Base-by-base conservation (phyloP, 2,329 filamentous ascomycete species). In the Sarocladiaceae sp. region DNA sequence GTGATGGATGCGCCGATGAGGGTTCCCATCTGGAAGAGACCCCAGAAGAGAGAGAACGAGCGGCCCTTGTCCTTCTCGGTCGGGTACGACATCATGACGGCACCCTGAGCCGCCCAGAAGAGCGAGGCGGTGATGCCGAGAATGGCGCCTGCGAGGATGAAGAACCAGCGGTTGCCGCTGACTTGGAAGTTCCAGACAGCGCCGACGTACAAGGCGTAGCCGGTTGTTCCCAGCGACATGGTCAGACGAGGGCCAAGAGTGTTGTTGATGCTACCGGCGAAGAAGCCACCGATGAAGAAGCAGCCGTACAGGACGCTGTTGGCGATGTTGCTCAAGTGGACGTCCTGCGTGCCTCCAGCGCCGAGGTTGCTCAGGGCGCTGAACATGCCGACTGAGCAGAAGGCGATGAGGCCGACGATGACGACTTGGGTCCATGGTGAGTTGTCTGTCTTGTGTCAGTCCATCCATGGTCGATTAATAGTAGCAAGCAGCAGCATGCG, bases 1-100 rank as follows among this genome's bases (percentile, higher is more conserved):
- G 70, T 70, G 49, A 74, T 70, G 45, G 71, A 70, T 54, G 73
- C 69, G 51, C 88, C 88, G 61, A 93, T 85, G 48, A 93, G 86
- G 54, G 81, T 86, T 53, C 88, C 88, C 43, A 89, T 60, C 63
- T 93, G 93, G 73, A 93, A 94, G 58, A 94, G 89, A 60, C 86
- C 80, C 88, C 88, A 94, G 67, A 93, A 93, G 67, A 80, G 80
- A 48, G 83, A 83, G 62, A 93, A 91, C 64, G 85, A 91, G 48
- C 80, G 79, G 40, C 88, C 88, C 70, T 93, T 93, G 50, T 79
- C 76, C 21, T 75, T 64, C 63, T 93, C 87, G 16, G 74, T 69
- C 1, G 87, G 87, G 61, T 93, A 93, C 39, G 83, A 81, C 78
- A 91, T 88, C 81, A 88, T 88, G 57, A 87, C 84, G 43, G 82